Base-by-base conservation (phyloP, 129 eudicot species). In the Sambucus nigra region DNA sequence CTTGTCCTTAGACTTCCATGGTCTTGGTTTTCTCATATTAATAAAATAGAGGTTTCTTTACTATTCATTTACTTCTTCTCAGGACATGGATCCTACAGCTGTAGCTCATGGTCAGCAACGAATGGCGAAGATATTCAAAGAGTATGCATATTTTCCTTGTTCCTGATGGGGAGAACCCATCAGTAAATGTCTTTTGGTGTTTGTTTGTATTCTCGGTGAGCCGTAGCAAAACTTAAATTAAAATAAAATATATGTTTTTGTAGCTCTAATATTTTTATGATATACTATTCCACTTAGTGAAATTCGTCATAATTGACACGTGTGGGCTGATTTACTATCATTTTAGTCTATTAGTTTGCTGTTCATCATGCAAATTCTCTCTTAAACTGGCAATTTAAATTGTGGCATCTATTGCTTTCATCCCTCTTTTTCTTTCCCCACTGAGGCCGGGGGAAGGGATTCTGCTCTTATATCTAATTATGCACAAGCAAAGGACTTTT, bases 81-180 rank as follows among this genome's bases (percentile, higher is more conserved):
- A 92, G 99, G 94, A 73, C 35, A 86, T 86, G 95, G 74, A 83
- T 59, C 99, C 94, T 0, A 45, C 71, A 16, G 99, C 94, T 51
- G 84, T 86, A 5, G 69, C 79, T 47, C 96, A 82, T 68, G 99
- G 99, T 35, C 89, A 80, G 73, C 68, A 47, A 8, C 67, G 53
- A 52, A 86, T 80, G 87, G 59, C 76, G 54, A 66, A 51, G 53
- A 64, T 86, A 44, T 82, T 86, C 62, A 67, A 56, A 29, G 80
- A 86, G 99, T 92, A 86, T 74, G 96, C 61, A 52, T 29, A 60
- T 64, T 71, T 47, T 67, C 47, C 55, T 15, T 46, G 47, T 25
- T 63, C 26, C 17, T 33, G 35, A 25, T 53, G 55, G 23, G 46
- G 48, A 35, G 8, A 35, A 35, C 13, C 42, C 42, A 35, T 35